Conservation (phyloP, 2,329 filamentous ascomycete species). For the Coleophoma eucalyptorum region DNA sequence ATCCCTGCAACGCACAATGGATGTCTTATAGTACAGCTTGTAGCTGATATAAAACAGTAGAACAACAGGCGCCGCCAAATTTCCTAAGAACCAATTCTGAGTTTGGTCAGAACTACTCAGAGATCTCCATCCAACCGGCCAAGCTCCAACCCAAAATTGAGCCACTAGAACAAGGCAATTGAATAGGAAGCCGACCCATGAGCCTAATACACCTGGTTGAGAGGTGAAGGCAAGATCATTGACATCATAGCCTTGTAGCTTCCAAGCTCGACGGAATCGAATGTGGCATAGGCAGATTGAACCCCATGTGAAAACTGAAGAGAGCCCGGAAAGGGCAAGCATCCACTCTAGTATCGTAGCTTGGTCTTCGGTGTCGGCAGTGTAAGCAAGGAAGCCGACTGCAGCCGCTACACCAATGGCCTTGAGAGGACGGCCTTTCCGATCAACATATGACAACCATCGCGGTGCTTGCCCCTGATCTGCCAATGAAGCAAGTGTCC, state of each 20-base stretch:
- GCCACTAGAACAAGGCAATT: constrained; percentile 74
- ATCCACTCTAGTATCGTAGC: constrained; percentile 74
- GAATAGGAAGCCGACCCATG: constrained; percentile 73
- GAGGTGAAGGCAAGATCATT: constrained; percentile 78
- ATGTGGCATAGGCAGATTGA: constrained; percentile 90
- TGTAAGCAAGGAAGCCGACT: constrained; percentile 73
- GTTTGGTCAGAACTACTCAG: constrained; percentile 44
- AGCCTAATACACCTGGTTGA: constrained; percentile 75
- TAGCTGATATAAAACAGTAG: constrained; percentile 66
- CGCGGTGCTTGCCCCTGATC: constrained; percentile 81
- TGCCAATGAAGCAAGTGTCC: constrained; percentile 84
- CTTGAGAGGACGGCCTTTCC: constrained; percentile 72
- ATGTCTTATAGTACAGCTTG: constrained; percentile 71
- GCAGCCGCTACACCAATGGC: constrained; percentile 65
- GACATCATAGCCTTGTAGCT: constrained; percentile 61
- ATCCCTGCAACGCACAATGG: constrained; percentile 61
- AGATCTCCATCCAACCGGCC: constrained; percentile 58
- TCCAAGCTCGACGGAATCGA: constrained; percentile 84
- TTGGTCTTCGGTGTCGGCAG: constrained; percentile 57
- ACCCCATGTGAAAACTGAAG: constrained; percentile 74
- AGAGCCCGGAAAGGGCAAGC: constrained; percentile 68
- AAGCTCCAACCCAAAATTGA: constrained; percentile 86
- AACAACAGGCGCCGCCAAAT: constrained; percentile 67
- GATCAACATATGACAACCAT: constrained; percentile 77
- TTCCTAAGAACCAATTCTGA: constrained; percentile 69